Evolutionary conservation across 352 stramenopile species (phyloP), one percentile per base, ranked within the genome.

Genomic region (Phytophthora agathidicida): DNA sequence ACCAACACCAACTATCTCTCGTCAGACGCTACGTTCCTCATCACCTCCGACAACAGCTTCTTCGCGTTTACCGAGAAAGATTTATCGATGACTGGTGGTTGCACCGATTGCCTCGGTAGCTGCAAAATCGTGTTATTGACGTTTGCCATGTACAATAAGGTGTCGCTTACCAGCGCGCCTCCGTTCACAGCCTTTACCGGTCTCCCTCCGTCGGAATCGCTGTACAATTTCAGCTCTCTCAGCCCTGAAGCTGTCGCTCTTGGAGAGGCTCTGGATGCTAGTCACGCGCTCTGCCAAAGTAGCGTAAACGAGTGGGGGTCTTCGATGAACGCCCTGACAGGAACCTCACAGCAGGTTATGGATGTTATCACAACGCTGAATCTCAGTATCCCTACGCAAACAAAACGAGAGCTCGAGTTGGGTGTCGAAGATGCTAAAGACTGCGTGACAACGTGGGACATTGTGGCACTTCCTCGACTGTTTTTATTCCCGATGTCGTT

Each of bases 41-140:
- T 68, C 37, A 52, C 45, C 6, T 53, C 51, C 1, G 59, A 63
- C 14, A 50, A 63, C 33, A 69, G 60, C 19, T 55, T 65, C 22
- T 65, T 70, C 28, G 60, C 54, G 22, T 70, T 65, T 24, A 60
- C 53, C 1, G 45, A 65, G 36, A 65, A 51, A 22, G 60, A 69
- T 53, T 48, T 59, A 13, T 61, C 56, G 2, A 65, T 65, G 60
- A 46, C 49, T 41, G 60, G 60, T 8, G 60, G 60, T 7, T 69
- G 60, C 19, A 61, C 54, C 19, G 47, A 56, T 22, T 70, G 60
- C 31, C n/a, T 63, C 2, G 48, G 54, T 6, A 23, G 36, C 11
- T 69, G 53, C 30, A 58, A 63, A 27, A 59, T 59, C n/a, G 47
- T 47, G 7, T 32, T 68, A 16, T 28, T 71, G 2, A 65, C 48